Evolutionary conservation across 805 yeast genomes (phyloP), one percentile per base, ranked within the genome.

Genomic region (Lachancea nothofagi): DNA sequence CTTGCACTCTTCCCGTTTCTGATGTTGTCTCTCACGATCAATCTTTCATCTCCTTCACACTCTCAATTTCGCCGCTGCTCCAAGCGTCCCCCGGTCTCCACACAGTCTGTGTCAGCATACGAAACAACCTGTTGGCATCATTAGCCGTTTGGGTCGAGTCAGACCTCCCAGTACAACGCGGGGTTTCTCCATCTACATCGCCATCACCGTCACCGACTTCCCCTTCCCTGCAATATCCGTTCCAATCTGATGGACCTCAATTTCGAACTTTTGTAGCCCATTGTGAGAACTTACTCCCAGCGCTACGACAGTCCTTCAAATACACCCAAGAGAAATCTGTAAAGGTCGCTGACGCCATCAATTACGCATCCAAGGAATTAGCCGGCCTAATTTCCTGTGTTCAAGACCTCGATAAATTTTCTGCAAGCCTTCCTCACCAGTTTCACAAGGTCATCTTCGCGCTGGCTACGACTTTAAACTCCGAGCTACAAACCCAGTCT

Each of bases 201-300:
- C 26, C 26, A 12, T 9, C 30, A 14, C 30, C 7, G 14, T 12
- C 30, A 13, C 15, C 30, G 30, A 13, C 30, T 27, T 14, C 30
- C n/a, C 7, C 30, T 5, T 21, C 28, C 7, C 29, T 24, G 24
- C 34, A 31, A 20, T 31, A 31, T 26, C 18, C 27, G 13, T 38
- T 38, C 28, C 38, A 31, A n/a, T 21, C 43, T 2, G 43, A 40
- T 15, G 43, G 43, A 10, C 43, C 43, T 9, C 43, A 40, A 31
- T 40, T 40, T 20, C 34, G 43, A 9, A 40, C 38, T 12, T 36
- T 30, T 2, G 14, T 40, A 7, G 23, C 43, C 9, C 35, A 29
- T 5, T 24, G 38, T 14, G 43, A 40, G 15, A 20, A 31, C 6
- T 13, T 25, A 3, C 24, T 33, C 8, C 43, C 43, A 5, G 28